Conservation (phyloP, 1,284 basidiomycete species). For the Malassezia slooffiae region DNA sequence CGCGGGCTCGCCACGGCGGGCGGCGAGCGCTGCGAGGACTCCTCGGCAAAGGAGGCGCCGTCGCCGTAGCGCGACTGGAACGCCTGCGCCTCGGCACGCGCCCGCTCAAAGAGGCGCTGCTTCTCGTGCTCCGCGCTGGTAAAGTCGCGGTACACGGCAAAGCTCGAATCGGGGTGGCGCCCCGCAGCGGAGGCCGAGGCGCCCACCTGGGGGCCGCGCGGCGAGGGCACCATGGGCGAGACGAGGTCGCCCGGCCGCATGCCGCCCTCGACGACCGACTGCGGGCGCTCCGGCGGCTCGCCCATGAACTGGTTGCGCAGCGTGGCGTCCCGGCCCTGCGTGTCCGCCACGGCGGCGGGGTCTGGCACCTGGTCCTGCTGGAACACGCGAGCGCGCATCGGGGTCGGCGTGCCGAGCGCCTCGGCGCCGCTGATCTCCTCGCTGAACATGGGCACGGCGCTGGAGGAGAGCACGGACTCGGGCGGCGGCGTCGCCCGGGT, state of each 20-base stretch:
- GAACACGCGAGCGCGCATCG: too few species aligned
- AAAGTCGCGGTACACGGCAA: too few species aligned
- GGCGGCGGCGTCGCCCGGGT: background rate
- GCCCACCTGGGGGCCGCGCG: background rate
- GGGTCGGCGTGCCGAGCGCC: slow-evolving; percentile 11
- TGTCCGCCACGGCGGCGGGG: too few species aligned
- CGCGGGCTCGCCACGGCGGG: slow-evolving; percentile 2
- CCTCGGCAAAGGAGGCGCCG: slow-evolving; percentile 16
- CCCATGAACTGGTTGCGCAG: too few species aligned
- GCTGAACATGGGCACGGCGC: background rate
- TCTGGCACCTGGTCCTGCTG: too few species aligned
- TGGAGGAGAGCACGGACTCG: background rate
- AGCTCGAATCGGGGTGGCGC: too few species aligned
- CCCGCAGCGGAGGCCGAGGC: too few species aligned
- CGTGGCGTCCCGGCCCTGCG: too few species aligned
- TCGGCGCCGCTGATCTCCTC: background rate
- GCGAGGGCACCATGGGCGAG: too few species aligned
- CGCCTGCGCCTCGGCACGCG: slow-evolving; percentile 34
- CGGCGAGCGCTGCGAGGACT: slow-evolving; percentile 4
- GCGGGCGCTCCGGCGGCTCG: too few species aligned
- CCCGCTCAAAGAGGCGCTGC: slow-evolving; percentile 33
- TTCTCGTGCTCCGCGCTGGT: slow-evolving; percentile 33
- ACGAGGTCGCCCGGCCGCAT: slow-evolving; percentile 7
- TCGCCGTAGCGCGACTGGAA: slow-evolving; percentile 32
- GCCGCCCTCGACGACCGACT: too few species aligned